Percentiles rank a stretch among this genome's conserved stretches.
phyloP scores from a whole-genome alignment of 2,329 filamentous ascomycete species.

The Claviceps fusiformis region DNA sequence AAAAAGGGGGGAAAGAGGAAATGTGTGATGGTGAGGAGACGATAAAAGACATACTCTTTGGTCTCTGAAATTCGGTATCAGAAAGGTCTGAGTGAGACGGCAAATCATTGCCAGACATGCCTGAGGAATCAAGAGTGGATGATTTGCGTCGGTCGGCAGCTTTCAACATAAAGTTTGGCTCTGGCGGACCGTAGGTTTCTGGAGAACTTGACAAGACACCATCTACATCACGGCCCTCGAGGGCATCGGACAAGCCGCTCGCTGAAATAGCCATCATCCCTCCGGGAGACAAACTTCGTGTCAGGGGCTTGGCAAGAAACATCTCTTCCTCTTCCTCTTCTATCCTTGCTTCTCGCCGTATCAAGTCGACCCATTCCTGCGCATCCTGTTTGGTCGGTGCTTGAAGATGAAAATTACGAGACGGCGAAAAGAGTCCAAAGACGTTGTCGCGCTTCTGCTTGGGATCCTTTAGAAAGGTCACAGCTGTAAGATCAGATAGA shows the following conservation, averaged over 20 bases:
- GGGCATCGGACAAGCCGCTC: conserved; percentile 3
- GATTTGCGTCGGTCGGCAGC: conserved; percentile 38
- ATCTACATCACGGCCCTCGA: conserved; percentile 23
- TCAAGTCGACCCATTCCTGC: conserved; percentile 72
- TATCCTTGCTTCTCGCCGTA: conserved; percentile 66
- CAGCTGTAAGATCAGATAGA: conserved; percentile 80
- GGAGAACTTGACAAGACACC: conserved; percentile 45
- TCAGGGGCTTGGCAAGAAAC: conserved; percentile 53
- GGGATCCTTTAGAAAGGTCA: conserved; percentile 75
- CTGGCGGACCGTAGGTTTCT: conserved; percentile 31
- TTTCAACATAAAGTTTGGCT: conserved; percentile 17
- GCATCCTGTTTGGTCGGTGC: conserved; percentile 61
- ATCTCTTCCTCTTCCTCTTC: conserved; percentile 83
- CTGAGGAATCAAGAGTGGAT: conserved; percentile 50
- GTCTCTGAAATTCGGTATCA: conserved; percentile 42
- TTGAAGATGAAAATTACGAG: conserved; percentile 84
- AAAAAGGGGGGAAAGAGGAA: too few relatives aligned
- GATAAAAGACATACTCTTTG: conserved; percentile 21
- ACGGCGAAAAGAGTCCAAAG: conserved; percentile 84
- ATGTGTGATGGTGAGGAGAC: background rate
- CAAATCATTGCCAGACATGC: conserved; percentile 48
- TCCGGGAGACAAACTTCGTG: conserved; percentile 30
- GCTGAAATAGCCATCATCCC: conserved; percentile 2
- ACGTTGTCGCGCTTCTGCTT: conserved; percentile 78
- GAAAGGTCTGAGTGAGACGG: conserved; percentile 82